A percentile compares a stretch with the other conserved stretches of the same genome.
Conservation (phyloP, 805 yeast genomes). For the Blastobotrys muscicola region DNA sequence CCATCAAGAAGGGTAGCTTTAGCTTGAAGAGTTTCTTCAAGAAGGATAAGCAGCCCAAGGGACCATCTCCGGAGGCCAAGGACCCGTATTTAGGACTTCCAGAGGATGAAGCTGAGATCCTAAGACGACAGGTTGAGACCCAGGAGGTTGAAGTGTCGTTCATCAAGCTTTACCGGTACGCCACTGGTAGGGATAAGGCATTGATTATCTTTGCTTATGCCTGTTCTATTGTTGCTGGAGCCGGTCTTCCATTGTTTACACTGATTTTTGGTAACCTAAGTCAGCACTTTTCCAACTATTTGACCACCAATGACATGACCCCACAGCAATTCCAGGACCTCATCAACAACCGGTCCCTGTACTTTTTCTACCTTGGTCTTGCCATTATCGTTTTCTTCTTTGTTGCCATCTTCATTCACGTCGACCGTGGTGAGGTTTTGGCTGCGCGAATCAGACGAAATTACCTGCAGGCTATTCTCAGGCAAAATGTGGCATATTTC, state of each 20-base stretch:
- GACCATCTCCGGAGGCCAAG: background rate
- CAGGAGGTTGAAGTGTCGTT: slow-evolving; percentile 18
- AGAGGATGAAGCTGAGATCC: slow-evolving; percentile 24
- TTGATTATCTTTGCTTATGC: slow-evolving; percentile 25
- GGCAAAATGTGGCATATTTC: background rate
- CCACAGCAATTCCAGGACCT: background rate
- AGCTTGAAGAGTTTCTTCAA: too few relatives aligned
- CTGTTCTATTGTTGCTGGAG: slow-evolving; percentile 8
- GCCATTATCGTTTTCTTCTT: background rate
- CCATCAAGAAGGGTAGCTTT: too few relatives aligned
- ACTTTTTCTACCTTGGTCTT: background rate
- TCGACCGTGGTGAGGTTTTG: background rate
- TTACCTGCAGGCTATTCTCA: background rate
- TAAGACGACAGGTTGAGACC: slow-evolving; percentile 26
- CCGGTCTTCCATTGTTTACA: background rate
- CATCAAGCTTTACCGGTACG: slow-evolving; percentile 28
- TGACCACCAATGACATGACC: background rate
- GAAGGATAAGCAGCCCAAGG: too few relatives aligned
- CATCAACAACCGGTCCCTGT: background rate
- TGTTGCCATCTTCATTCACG: background rate
- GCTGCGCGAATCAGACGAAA: background rate
- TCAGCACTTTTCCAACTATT: background rate
- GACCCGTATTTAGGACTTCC: slow-evolving; percentile 24
- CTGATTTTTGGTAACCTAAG: background rate
- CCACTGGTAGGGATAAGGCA: slow-evolving; percentile 23